A percentile compares a stretch with the other conserved stretches of the same genome.
These are phyloP conservation scores for Danielozyma ontarioensis DNA, from an alignment of 805 yeast genomes.

Conservation along the genomic window DNA sequence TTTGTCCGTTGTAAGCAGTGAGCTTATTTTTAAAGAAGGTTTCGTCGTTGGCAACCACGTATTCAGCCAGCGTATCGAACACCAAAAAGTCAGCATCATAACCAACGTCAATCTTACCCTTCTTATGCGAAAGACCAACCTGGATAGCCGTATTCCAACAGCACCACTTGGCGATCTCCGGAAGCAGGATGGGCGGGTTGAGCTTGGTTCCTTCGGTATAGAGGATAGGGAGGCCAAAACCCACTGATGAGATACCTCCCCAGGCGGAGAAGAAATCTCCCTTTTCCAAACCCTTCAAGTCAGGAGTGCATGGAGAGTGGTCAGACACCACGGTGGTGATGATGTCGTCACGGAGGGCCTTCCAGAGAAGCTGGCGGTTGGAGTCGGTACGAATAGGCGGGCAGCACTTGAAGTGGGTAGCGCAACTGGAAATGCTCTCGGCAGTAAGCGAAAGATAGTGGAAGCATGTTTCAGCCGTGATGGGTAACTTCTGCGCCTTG, in stretches of 20 bases:
- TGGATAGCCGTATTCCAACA: constrained; percentile 79
- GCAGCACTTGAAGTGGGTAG: constrained; percentile 87
- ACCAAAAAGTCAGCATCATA: constrained; percentile 85
- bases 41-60: constrained; percentile 46
- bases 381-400: constrained; percentile 84
- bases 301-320: constrained; percentile 95
- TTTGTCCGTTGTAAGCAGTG: constrained; percentile 77
- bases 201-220: constrained; percentile 67
- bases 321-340: constrained; percentile 88
- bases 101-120: constrained; percentile 72
- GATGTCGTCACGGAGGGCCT: constrained; percentile 58
- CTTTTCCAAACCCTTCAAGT: constrained; percentile 69
- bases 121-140: constrained; percentile 66
- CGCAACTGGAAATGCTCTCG: constrained; percentile 69
- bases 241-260: constrained; percentile 96
- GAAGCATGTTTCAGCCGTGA: constrained; percentile 91
- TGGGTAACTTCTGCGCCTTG: constrained; percentile 49
- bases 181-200: constrained; percentile 44
- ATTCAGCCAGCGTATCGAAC: constrained; percentile 60
- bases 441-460: constrained; percentile 79
- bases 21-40: constrained; percentile 80
- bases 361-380: constrained; percentile 73
- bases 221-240: constrained; percentile 78
- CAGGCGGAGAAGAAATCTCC: constrained; percentile 92
- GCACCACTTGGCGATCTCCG: constrained; percentile 76